phyloP scores from a whole-genome alignment of 257 asterid species.

The Solanum arcanum region DNA sequence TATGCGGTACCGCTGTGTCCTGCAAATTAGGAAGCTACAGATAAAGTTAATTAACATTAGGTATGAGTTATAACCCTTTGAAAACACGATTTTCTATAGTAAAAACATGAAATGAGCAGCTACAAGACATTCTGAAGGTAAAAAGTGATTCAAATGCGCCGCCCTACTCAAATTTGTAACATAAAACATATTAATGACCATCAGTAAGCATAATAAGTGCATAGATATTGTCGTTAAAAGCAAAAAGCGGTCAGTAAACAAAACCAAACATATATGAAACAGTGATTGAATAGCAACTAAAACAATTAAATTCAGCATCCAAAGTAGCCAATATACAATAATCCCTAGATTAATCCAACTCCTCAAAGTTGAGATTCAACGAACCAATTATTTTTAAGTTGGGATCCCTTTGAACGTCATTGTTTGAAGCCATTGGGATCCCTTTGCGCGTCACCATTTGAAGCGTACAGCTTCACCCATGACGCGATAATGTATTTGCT shows the following conservation, averaged over 20 bases:
- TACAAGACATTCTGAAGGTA: neutral
- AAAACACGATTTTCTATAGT: neutral
- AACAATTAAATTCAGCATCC: neutral
- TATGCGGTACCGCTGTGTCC: constrained; percentile 19
- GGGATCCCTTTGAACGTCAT: neutral
- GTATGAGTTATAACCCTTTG: neutral
- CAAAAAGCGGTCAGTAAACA: neutral
- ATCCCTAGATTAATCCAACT: neutral
- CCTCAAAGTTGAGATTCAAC: neutral
- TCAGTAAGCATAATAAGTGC: neutral
- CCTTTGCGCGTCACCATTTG: neutral
- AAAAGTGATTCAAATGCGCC: neutral
- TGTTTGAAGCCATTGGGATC: neutral
- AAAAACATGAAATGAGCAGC: neutral
- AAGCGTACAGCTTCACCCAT: neutral
- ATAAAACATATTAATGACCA: neutral
- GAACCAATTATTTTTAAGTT: neutral
- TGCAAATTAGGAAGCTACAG: constrained; percentile 13
- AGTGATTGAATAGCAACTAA: neutral
- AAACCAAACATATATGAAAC: neutral
- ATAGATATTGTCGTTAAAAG: neutral
- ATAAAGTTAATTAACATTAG: constrained; percentile 3
- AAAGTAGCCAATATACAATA: neutral
- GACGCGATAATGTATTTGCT: neutral
- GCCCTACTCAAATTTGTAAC: neutral